phyloP scores from a whole-genome alignment of 2,329 filamentous ascomycete genomes.

The Scortechinia acanthostroma region DNA sequence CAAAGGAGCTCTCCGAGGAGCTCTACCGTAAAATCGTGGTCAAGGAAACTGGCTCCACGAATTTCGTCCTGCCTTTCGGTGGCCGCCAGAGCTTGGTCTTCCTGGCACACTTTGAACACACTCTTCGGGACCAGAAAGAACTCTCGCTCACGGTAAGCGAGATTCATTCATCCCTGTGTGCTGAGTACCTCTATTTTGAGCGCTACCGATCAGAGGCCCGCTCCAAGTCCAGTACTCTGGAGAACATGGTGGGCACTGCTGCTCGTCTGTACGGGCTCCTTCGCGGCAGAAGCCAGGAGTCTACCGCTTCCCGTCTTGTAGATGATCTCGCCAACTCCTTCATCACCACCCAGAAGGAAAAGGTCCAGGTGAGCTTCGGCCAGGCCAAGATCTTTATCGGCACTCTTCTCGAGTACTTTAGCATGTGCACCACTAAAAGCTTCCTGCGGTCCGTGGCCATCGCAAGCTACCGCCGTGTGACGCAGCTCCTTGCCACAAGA shows the following conservation, averaged over 20 bases:
- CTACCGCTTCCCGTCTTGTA: slow-evolving; percentile 14
- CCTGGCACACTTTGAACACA: slow-evolving; percentile 33
- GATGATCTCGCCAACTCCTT: slow-evolving; percentile 21
- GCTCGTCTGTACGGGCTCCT: slow-evolving; percentile 22
- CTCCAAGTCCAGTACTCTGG: slow-evolving; percentile 22
- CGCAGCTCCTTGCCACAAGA: slow-evolving; percentile 14
- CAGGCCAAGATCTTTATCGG: slow-evolving; percentile 19
- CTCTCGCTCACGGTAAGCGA: slow-evolving; percentile 24
- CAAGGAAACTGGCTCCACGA: slow-evolving; percentile 18
- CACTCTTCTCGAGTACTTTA: slow-evolving; percentile 21
- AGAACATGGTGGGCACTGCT: slow-evolving; percentile 20
- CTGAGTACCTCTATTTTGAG: slow-evolving; percentile 28
- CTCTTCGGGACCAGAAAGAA: slow-evolving; percentile 14
- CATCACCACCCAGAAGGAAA: slow-evolving; percentile 17
- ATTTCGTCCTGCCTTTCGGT: slow-evolving; percentile 21
- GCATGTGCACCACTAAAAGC: slow-evolving; percentile 17
- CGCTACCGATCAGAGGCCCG: slow-evolving; percentile 22
- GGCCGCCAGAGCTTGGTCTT: slow-evolving; percentile 27
- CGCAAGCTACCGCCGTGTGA: slow-evolving; percentile 14
- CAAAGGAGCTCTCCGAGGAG: slow-evolving; percentile 20
- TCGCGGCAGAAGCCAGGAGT: slow-evolving; percentile 11
- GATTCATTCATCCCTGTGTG: slow-evolving; percentile 30
- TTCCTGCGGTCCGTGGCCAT: slow-evolving; percentile 25
- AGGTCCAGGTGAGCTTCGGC: slow-evolving; percentile 12
- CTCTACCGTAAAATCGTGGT: slow-evolving; percentile 25